Conservation (phyloP, 176 grass and related monocot species). For the Ananas comosus region DNA sequence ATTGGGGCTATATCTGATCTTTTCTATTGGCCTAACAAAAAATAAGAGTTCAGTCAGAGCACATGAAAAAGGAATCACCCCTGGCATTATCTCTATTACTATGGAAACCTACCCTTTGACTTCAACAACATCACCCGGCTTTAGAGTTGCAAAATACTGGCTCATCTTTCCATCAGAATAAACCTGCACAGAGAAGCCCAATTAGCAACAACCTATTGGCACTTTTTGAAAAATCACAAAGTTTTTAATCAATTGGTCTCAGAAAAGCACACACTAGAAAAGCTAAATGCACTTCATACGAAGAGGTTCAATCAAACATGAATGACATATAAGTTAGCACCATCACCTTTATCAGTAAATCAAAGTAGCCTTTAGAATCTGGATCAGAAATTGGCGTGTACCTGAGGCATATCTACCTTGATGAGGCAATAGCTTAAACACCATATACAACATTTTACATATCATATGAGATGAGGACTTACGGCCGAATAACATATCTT, state of each 20-base stretch:
- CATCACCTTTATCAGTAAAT: slow-evolving; percentile 86
- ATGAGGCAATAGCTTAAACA: background rate
- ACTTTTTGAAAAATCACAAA: too few species aligned
- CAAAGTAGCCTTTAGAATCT: slow-evolving; percentile 87
- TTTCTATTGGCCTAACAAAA: slow-evolving; percentile 75
- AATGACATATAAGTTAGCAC: background rate
- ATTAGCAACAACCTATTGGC: slow-evolving; percentile 5
- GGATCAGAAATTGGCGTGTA: slow-evolving; percentile 89
- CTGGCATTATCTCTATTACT: background rate
- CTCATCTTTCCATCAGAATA: slow-evolving; percentile 97
- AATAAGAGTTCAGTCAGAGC: slow-evolving; percentile 8
- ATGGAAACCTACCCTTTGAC: slow-evolving; percentile 67
- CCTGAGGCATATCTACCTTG: slow-evolving; percentile 22
- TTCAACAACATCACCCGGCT: slow-evolving; percentile 85
- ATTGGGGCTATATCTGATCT: slow-evolving; percentile 94
- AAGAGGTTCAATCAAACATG: background rate
- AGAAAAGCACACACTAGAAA: background rate
- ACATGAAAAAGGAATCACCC: background rate
- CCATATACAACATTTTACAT: background rate
- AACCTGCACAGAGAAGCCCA: slow-evolving; percentile 41
- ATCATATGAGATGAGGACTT: slow-evolving; percentile 26
- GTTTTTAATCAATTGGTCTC: too few species aligned
- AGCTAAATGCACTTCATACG: background rate
- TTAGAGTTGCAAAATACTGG: slow-evolving; percentile 82
- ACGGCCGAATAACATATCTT: slow-evolving; percentile 95